Base-by-base conservation (phyloP, 805 yeast genomes). In the Yarrowia divulgata region DNA sequence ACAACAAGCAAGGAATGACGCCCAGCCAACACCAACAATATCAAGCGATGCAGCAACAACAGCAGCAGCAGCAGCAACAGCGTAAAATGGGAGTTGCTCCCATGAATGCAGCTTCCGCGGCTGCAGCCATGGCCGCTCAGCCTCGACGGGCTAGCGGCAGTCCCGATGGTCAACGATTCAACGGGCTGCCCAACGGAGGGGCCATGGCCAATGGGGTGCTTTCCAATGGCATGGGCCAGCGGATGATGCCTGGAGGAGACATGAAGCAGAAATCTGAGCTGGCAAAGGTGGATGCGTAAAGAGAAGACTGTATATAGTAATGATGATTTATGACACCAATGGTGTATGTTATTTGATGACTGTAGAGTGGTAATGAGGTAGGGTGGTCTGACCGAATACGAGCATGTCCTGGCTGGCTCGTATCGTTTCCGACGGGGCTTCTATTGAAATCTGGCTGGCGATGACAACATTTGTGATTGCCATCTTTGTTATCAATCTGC, bases 301-400 rank as follows among this genome's bases (percentile, higher is more conserved):
- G 66, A 43, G 66, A 34, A 58, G 52, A 60, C 66, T 60, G 66
- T 60, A 60, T 60, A 60, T 60, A 45, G 66, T 60, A 60, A 60
- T 60, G 50, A 58, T 58, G 52, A 60, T 60, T 60, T 60, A 60
- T 43, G 66, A 60, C 50, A 34, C 52, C 66, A 7, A 23, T 16
- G 49, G 46, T 45, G 66, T 45, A 34, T 42, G 12, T n/a, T n/a
- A 54, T 37, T 50, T 50, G 40, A 6, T 13, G 12, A 7, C 8
- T 5, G 14, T 45, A n/a, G 19, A 19, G 49, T 16, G 45, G 29
- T 23, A 23, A 23, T n/a, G 29, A 23, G 29, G 29, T 23, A 23
- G 29, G 29, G 29, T 23, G 29, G 29, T n/a, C n/a, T n/a, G n/a
- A n/a, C n/a, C n/a, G n/a, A n/a, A n/a, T n/a, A 18, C 40, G 40